A percentile compares a stretch with the other conserved stretches of the same genome.
phyloP scores from a whole-genome alignment of 306 rosid genomes.

The Dryas octopetala region DNA sequence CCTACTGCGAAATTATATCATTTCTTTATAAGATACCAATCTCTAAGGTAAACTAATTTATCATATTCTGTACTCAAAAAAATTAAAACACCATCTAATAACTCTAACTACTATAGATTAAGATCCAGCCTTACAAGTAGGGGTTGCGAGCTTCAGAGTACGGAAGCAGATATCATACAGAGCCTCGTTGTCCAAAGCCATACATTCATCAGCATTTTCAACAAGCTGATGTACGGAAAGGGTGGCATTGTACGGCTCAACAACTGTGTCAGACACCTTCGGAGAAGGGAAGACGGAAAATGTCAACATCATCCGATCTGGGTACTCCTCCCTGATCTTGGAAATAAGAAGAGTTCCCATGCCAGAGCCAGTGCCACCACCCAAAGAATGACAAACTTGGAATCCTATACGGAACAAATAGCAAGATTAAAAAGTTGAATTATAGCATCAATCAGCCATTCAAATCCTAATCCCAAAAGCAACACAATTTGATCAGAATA shows the following conservation, averaged over 20 bases:
- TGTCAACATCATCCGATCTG: slow-evolving; percentile 62
- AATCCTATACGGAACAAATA: slow-evolving; percentile 32
- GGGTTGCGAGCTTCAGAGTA: slow-evolving; percentile 76
- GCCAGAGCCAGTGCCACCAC: slow-evolving; percentile 59
- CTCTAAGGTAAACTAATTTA: background rate
- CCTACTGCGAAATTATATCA: slow-evolving; percentile 1
- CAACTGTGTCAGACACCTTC: slow-evolving; percentile 85
- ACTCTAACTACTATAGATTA: background rate
- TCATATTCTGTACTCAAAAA: background rate
- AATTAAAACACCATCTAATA: too few species aligned
- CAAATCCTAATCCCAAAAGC: background rate
- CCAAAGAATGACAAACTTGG: slow-evolving; percentile 59
- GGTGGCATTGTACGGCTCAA: slow-evolving; percentile 91
- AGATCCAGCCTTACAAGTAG: slow-evolving; percentile 56
- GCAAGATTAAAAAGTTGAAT: background rate
- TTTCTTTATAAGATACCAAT: background rate
- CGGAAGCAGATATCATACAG: slow-evolving; percentile 85
- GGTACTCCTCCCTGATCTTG: slow-evolving; percentile 57
- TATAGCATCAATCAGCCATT: background rate
- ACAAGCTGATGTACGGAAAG: slow-evolving; percentile 90
- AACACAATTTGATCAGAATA: background rate
- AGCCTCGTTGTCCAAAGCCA: slow-evolving; percentile 90
- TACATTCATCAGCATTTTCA: slow-evolving; percentile 85
- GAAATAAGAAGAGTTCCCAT: slow-evolving; percentile 62
- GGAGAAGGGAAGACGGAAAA: slow-evolving; percentile 79